Evolutionary conservation across 176 grass and related monocot species (phyloP).

Genomic region (Lolium perenne): DNA sequence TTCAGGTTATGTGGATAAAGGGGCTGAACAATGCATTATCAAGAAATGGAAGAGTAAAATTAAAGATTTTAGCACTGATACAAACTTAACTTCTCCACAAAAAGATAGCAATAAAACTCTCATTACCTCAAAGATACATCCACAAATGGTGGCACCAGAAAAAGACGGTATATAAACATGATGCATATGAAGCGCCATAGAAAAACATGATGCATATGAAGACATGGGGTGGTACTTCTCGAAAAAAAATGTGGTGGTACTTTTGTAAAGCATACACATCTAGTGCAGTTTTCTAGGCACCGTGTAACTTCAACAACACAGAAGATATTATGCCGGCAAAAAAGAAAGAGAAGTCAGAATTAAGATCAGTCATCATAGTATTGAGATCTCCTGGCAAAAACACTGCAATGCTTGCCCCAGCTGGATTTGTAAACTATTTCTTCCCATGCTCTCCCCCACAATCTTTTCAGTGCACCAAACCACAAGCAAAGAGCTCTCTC

Average conservation of each 20-base stretch:
- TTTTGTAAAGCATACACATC: background rate
- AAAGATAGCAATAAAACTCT: background rate
- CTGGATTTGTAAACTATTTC: constrained; percentile 49
- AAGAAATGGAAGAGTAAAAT: background rate
- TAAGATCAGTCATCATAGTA: constrained; percentile 44
- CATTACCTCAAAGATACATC: background rate
- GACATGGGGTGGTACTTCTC: background rate
- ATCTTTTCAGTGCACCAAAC: constrained; percentile 58
- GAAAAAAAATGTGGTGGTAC: background rate
- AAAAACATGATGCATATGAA: too few species aligned
- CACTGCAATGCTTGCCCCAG: constrained; percentile 28
- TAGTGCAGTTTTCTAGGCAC: background rate
- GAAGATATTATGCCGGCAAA: constrained; percentile 1
- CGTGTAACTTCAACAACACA: background rate
- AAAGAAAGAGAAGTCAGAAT: constrained; percentile 18
- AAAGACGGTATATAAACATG: too few species aligned
- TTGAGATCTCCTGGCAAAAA: constrained; percentile 50
- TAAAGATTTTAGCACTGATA: constrained; percentile 26
- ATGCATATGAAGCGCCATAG: too few species aligned
- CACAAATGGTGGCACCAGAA: background rate
- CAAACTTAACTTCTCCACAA: background rate
- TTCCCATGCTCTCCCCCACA: constrained; percentile 40
- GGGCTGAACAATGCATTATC: background rate
- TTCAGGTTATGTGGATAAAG: background rate
- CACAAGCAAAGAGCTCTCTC: constrained; percentile 46